Base-by-base conservation (phyloP, 75 land plant species). In the Selaginella tamariscina region DNA sequence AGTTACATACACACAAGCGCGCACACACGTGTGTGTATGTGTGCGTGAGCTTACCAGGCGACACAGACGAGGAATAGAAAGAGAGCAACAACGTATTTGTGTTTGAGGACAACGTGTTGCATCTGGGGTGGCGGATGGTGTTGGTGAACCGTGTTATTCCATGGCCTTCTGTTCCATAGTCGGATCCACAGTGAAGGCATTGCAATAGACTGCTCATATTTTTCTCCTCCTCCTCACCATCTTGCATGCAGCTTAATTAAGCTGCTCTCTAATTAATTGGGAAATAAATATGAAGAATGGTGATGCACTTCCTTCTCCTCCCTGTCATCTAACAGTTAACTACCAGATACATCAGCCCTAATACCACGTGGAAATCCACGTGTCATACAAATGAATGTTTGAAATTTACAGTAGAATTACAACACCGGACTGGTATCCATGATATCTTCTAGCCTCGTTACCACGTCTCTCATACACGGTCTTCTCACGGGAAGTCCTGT, bases 71-170 rank as follows among this genome's bases (percentile, higher is more conserved):
- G 70, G 63, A 73, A 73, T 31, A 67, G 67, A 11, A 73, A 66
- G 54, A 73, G 63, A 13, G 74, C 74, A 29, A 73, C 74, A 9
- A 73, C 74, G 56, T 73, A 73, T 66, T 73, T 73, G 74, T 73
- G 74, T 0, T 66, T 73, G 33, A 73, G 70, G 32, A 73, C 65
- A 39, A 73, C 67, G 31, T 73, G 74, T 31, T 73, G 74, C 66
- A 39, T 39, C 11, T 39, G 49, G 49, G 49, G 49, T 15, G 49
- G 49, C 49, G 49, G 49, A 5, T 5, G 49, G 15, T 39, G 5
- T 15, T 5, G 15, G 49, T 39, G 49, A 39, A 5, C 49, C 11
- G 5, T 39, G 49, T 15, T 15, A 39, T 39, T 15, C 49, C 49
- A 39, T 39, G 49, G 49, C 49, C 5, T 39, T 15, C 49, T 5